These are phyloP conservation scores for Chlorella variabilis DNA, from an alignment of 163 green algal genomes.

Conservation along the genomic window DNA sequence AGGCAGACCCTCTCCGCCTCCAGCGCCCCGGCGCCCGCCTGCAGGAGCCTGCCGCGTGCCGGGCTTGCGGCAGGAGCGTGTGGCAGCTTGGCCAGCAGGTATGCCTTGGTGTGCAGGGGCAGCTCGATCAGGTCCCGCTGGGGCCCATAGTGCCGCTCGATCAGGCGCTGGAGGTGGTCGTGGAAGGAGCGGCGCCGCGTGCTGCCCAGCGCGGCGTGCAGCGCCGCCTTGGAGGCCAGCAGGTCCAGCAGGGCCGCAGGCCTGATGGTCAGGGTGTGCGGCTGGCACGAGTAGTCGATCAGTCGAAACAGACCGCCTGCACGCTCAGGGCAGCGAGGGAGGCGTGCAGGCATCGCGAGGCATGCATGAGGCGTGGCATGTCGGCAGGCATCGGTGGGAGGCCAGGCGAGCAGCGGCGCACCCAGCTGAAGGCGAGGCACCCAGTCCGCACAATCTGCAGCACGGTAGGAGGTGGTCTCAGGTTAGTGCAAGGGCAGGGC, in stretches of 20 bases:
- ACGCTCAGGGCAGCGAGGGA: neutral
- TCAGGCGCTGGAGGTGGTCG: neutral
- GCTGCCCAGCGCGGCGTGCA: conserved; percentile 14
- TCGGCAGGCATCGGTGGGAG: too few species aligned
- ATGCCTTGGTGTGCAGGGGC: conserved; percentile 1
- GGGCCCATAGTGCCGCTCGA: neutral
- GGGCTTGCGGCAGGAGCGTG: too few species aligned
- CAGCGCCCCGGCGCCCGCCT: neutral
- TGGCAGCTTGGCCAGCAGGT: neutral
- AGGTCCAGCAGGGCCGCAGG: neutral
- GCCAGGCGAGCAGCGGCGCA: neutral
- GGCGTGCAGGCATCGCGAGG: neutral
- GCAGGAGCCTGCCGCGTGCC: neutral
- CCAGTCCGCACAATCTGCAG: conserved; percentile 13
- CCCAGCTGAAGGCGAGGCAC: conserved; percentile 13
- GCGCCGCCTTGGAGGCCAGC: neutral
- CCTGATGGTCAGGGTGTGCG: neutral
- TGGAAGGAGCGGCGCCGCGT: neutral
- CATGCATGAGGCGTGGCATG: neutral
- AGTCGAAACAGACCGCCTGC: conserved; percentile 31
- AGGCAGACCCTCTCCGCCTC: conserved; percentile 9
- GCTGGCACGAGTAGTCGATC: neutral
- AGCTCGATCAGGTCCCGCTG: neutral
- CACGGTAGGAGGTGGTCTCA: neutral
- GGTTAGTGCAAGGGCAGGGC: too few species aligned